Conservation (phyloP, 129 eudicot species). For the Flaveria bidentis region DNA sequence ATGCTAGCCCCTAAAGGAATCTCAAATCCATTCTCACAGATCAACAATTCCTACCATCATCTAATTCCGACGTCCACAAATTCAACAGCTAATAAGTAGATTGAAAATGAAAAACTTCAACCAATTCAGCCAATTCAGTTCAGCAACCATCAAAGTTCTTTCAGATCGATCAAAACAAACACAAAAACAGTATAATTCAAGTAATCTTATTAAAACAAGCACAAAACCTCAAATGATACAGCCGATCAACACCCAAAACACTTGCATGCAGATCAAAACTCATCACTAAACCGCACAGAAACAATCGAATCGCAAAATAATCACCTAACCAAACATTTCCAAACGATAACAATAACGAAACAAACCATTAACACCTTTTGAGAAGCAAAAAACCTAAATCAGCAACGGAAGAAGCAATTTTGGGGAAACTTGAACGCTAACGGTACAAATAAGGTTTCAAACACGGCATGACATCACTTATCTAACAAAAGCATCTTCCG, state of each 20-base stretch:
- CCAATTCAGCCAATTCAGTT: background rate
- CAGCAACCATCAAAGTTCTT: background rate
- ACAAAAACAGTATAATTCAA: background rate
- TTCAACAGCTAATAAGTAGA: background rate
- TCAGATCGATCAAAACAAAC: slow-evolving; percentile 1
- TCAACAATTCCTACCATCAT: slow-evolving; percentile 10
- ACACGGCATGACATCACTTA: slow-evolving; percentile 47
- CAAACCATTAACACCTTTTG: slow-evolving; percentile 13
- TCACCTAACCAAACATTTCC: background rate
- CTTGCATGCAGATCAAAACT: slow-evolving; percentile 27
- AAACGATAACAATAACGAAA: background rate
- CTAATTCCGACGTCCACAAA: background rate
- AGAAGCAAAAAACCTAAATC: slow-evolving; percentile 26
- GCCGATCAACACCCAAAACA: slow-evolving; percentile 26
- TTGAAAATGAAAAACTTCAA: background rate
- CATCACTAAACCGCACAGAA: slow-evolving; percentile 12
- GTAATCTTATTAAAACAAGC: background rate
- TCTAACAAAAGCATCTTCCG: slow-evolving; percentile 46
- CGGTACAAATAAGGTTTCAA: slow-evolving; percentile 38
- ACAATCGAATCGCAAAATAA: background rate
- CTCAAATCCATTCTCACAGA: slow-evolving; percentile 22
- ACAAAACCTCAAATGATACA: slow-evolving; percentile 15
- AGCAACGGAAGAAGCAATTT: slow-evolving; percentile 29
- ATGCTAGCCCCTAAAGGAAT: slow-evolving; percentile 7
- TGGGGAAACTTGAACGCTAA: slow-evolving; percentile 29